phyloP scores from a whole-genome alignment of 2,329 filamentous ascomycete species.

The Colletotrichum sp. region DNA sequence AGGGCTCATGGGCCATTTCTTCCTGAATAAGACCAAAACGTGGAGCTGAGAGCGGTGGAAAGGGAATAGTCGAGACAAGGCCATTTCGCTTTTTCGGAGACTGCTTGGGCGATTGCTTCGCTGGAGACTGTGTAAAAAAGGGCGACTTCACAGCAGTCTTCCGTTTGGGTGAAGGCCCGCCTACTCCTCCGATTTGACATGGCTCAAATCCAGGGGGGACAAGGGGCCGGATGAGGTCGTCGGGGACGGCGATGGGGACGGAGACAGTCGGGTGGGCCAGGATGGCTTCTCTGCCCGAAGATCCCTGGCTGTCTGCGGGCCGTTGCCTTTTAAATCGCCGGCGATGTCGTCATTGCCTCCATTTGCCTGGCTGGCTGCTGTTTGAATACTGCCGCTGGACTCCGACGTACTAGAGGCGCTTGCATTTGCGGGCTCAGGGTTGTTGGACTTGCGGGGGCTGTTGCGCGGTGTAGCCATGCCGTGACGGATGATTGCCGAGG shows the following conservation, averaged over 20 bases:
- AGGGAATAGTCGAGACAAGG: slow-evolving; percentile 61
- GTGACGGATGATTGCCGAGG: not conserved
- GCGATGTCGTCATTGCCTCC: not conserved
- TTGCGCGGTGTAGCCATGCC: slow-evolving; percentile 7
- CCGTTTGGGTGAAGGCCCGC: not conserved
- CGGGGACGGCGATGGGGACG: not conserved
- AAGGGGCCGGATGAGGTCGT: slow-evolving; percentile 15
- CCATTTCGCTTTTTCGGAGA: slow-evolving; percentile 36
- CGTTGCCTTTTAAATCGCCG: slow-evolving; percentile 14
- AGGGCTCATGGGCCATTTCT: slow-evolving; percentile 74
- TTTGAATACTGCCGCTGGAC: not conserved
- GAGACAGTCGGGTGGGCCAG: slow-evolving; percentile 1
- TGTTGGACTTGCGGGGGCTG: slow-evolving; percentile 1
- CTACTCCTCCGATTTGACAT: slow-evolving; percentile 11
- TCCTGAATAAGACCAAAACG: slow-evolving; percentile 87
- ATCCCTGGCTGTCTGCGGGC: slow-evolving; percentile 21
- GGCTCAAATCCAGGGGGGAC: slow-evolving; percentile 6
- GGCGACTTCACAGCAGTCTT: slow-evolving; percentile 30
- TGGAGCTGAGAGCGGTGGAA: slow-evolving; percentile 68
- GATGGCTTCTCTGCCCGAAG: slow-evolving; percentile 11
- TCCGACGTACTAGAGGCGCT: not conserved
- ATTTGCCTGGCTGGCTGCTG: not conserved
- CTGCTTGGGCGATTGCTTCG: slow-evolving; percentile 25
- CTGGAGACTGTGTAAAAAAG: slow-evolving; percentile 32
- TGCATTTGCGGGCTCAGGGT: not conserved